Conservation (phyloP, 306 rosid species). For the Oemleria cerasiformis region DNA sequence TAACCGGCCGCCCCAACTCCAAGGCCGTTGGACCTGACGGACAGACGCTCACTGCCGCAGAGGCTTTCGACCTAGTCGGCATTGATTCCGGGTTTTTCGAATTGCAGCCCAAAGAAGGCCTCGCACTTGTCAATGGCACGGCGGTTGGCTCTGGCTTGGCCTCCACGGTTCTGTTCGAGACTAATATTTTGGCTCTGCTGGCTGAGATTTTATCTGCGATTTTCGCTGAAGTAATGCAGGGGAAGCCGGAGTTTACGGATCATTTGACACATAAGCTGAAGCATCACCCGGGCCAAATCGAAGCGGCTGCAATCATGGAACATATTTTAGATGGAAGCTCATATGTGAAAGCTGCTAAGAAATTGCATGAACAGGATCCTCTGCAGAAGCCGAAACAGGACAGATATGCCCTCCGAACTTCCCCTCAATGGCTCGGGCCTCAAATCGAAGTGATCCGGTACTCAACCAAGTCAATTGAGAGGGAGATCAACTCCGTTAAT, state of each 20-base stretch:
- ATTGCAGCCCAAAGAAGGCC: conserved; percentile 89
- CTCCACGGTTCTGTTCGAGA: conserved; percentile 76
- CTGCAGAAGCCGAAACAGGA: conserved; percentile 86
- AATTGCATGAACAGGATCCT: conserved; percentile 76
- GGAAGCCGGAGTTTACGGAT: conserved; percentile 89
- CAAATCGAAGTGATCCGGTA: conserved; percentile 75
- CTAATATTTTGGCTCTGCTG: conserved; percentile 59
- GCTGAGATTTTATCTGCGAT: conserved; percentile 73
- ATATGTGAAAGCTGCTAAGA: conserved; percentile 61
- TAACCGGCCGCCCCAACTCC: conserved; percentile 76
- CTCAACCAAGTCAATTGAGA: conserved; percentile 81
- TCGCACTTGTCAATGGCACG: conserved; percentile 88
- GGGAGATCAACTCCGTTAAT: conserved; percentile 87
- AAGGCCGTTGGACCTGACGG: conserved; percentile 71
- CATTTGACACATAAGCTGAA: conserved; percentile 84
- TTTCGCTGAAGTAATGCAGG: conserved; percentile 85
- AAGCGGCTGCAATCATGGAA: conserved; percentile 96
- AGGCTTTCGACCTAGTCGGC: conserved; percentile 58
- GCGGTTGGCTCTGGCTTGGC: conserved; percentile 95
- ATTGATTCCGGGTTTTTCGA: conserved; percentile 67
- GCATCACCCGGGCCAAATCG: conserved; percentile 96
- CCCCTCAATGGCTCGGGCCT: conserved; percentile 98
- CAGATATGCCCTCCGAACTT: conserved; percentile 79
- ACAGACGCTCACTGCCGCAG: conserved; percentile 45
- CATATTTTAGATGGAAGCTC: conserved; percentile 86